Evolutionary conservation across 768 basidiomycete species (phyloP).

Genomic region (Omphalotus guepiniiformis): DNA sequence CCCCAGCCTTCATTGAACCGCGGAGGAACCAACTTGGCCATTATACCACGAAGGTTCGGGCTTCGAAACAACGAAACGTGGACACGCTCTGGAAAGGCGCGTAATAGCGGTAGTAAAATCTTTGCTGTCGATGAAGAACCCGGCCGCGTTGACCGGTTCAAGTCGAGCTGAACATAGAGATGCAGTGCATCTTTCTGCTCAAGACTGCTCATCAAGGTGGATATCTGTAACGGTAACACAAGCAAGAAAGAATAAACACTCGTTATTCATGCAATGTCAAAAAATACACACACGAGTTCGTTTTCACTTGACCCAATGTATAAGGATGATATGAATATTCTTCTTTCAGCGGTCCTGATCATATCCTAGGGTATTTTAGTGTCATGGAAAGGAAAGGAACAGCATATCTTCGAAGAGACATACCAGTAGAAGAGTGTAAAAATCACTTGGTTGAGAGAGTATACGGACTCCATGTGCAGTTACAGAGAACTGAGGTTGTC

Average conservation of each 20-base stretch:
- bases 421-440: conserved; percentile 54
- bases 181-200: conserved; percentile 54
- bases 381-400: background rate
- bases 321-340: conserved; percentile 87
- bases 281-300: conserved; percentile 60
- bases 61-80: conserved; percentile 83
- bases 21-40: conserved; percentile 77
- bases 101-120: conserved; percentile 67
- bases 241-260: background rate
- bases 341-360: conserved; percentile 68
- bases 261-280: background rate
- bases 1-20: conserved; percentile 99
- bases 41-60: conserved; percentile 73
- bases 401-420: conserved; percentile 19
- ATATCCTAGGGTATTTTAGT: conserved; percentile 49
- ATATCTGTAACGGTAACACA: conserved; percentile 48
- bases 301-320: conserved; percentile 81
- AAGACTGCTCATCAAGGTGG: conserved; percentile 59
- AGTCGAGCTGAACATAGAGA: conserved; percentile 73
- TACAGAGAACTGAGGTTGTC: conserved; percentile 47
- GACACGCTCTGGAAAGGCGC: conserved; percentile 68
- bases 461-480: conserved; percentile 46
- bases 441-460: conserved; percentile 53
- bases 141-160: conserved; percentile 73
- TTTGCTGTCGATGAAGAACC: conserved; percentile 65